phyloP scores from a whole-genome alignment of 345 rosid genomes.

The Lenwebbia sp. region DNA sequence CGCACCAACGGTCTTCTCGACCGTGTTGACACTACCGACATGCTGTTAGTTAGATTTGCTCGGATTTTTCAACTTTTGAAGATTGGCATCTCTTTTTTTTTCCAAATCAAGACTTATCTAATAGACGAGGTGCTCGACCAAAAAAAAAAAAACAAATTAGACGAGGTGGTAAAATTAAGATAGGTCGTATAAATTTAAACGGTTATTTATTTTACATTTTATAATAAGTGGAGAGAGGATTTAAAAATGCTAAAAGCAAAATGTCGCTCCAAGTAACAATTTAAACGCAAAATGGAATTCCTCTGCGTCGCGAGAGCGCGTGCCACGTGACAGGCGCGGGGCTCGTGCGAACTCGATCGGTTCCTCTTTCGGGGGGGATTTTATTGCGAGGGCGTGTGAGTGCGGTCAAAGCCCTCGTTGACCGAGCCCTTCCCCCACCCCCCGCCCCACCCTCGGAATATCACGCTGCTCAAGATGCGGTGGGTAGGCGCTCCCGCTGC shows the following conservation, averaged over 20 bases:
- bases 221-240: background rate
- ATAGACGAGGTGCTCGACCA: background rate
- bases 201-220: background rate
- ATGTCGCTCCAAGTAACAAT: background rate
- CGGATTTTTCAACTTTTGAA: background rate
- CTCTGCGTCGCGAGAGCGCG: background rate
- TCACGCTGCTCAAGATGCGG: constrained; percentile 4
- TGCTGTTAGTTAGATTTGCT: background rate
- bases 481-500: background rate
- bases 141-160: no score
- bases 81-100: background rate
- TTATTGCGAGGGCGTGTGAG: background rate
- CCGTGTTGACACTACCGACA: rapidly evolving
- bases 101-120: rapidly evolving
- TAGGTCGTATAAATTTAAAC: background rate
- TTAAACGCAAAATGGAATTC: no score
- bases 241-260: background rate
- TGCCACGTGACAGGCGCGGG: background rate
- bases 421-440: background rate
- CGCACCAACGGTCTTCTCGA: background rate
- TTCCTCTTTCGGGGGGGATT: background rate
- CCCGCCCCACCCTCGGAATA: background rate
- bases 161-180: background rate
- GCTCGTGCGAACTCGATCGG: background rate
- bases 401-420: constrained; percentile 8